Evolutionary conservation across 2,329 filamentous ascomycete species (phyloP).

Genomic region (Diaporthe citriasiana): DNA sequence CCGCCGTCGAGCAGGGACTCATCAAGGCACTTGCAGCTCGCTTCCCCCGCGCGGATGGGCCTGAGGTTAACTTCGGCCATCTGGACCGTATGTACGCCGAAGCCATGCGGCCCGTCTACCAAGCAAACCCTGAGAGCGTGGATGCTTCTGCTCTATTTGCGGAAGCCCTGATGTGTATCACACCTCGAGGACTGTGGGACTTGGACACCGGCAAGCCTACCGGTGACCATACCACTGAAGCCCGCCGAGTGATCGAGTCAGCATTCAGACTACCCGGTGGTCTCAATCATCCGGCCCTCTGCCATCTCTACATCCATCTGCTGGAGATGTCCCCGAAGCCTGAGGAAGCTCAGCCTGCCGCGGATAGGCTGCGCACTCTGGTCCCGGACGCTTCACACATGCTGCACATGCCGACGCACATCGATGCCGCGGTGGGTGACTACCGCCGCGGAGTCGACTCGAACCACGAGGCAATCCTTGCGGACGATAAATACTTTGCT

Average conservation of each 20-base stretch:
- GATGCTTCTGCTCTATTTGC: neutral
- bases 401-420: slow-evolving; percentile 8
- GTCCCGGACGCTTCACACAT: slow-evolving; percentile 4
- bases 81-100: slow-evolving; percentile 10
- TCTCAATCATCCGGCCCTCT: neutral
- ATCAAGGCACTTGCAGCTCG: slow-evolving; percentile 13
- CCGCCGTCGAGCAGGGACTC: neutral
- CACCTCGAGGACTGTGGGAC: neutral
- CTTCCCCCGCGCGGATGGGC: neutral
- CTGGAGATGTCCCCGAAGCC: slow-evolving; percentile 3
- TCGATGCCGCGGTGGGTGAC: neutral
- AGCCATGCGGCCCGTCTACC: neutral
- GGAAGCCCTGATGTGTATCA: neutral
- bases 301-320: slow-evolving; percentile 10
- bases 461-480: slow-evolving; percentile 1
- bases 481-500: neutral
- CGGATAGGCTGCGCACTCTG: neutral
- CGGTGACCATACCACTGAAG: neutral
- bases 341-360: neutral
- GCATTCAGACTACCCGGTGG: neutral
- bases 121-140: neutral
- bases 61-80: neutral
- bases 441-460: slow-evolving; percentile 10
- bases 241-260: neutral
- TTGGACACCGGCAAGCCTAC: neutral